Base-by-base conservation (phyloP, 768 basidiomycete genomes). In the Sarcomyxa edulis region DNA sequence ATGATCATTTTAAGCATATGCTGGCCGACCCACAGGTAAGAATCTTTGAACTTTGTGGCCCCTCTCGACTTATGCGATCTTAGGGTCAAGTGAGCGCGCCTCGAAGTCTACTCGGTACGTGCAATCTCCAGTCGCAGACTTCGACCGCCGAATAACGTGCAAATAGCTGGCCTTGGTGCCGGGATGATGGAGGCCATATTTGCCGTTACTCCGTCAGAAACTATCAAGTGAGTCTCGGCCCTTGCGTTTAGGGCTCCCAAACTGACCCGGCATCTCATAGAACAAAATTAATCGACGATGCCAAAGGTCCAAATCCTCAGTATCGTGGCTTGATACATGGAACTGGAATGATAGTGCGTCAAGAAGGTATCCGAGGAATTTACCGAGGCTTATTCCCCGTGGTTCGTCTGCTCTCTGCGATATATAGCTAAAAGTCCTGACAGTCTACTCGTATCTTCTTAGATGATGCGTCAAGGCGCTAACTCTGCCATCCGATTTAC, bases 401-500 rank as follows among this genome's bases (percentile, higher is more conserved):
- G 39, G 94, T 95, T 56, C 43, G 84, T 74, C 2, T 11, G 7
- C 18, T 14, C 6, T 24, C 16, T 29, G 23, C 11, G 18, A 5
- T 11, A n/a, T 21, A 8, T 8, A 18, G 25, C 18, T 14, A 7
- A 6, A 5, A 15, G 4, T 25, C 25, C 16, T 7, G 11, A 2
- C n/a, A 7, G 32, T 41, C 6, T 35, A 33, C 39, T 7, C 8
- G 1, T 21, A 8, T 32, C 19, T 37, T 32, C 19, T 9, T 53
- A 96, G 91, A 90, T 95, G 79, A 87, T 95, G 77, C 84, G 93
- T 20, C 95, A 98, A 78, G 93, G 92, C 26, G 95, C 94, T 28
- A 99, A 98, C 57, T 97, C 93, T 4, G 93, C 96, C 7, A 80
- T 98, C 21, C 76, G 95, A 22, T 98, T 97, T 66, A 93, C 94